Conservation (phyloP, 2,329 filamentous ascomycete species). For the Diaporthe sp. region DNA sequence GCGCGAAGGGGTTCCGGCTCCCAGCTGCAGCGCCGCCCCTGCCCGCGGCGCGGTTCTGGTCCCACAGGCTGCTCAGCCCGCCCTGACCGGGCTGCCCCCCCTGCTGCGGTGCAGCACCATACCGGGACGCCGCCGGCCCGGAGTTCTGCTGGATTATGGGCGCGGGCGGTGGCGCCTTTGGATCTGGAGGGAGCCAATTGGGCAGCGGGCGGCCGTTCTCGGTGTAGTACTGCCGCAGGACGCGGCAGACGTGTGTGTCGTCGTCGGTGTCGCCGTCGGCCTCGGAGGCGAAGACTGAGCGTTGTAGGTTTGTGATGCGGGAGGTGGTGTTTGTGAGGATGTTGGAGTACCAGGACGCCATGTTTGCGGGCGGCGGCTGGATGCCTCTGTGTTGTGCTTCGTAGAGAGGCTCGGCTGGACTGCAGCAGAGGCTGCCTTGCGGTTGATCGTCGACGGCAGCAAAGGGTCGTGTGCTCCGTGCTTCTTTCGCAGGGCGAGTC, state of each 20-base stretch:
- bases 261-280: slow-evolving; percentile 82
- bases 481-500: slow-evolving; percentile 15
- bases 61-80: slow-evolving; percentile 69
- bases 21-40: slow-evolving; percentile 27
- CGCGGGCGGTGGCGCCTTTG: slow-evolving; percentile 73
- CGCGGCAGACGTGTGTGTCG: slow-evolving; percentile 93
- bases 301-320: slow-evolving; percentile 69
- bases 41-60: slow-evolving; percentile 49
- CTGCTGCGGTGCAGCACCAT: slow-evolving; percentile 58
- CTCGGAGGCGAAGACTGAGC: slow-evolving; percentile 63
- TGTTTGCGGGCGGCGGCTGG: slow-evolving; percentile 50
- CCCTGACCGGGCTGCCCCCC: slow-evolving; percentile 43
- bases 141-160: slow-evolving; percentile 63
- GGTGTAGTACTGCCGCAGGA: slow-evolving; percentile 90
- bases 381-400: background rate
- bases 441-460: slow-evolving; percentile 5
- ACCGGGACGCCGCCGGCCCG: slow-evolving; percentile 55
- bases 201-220: slow-evolving; percentile 88
- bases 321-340: slow-evolving; percentile 73
- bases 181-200: slow-evolving; percentile 88
- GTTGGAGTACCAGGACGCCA: slow-evolving; percentile 86
- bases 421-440: slow-evolving; percentile 22
- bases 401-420: background rate
- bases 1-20: slow-evolving; percentile 43
- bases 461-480: slow-evolving; percentile 8